phyloP scores from a whole-genome alignment of 495 filamentous ascomycete genomes.

The Penicillium ochrochloron region DNA sequence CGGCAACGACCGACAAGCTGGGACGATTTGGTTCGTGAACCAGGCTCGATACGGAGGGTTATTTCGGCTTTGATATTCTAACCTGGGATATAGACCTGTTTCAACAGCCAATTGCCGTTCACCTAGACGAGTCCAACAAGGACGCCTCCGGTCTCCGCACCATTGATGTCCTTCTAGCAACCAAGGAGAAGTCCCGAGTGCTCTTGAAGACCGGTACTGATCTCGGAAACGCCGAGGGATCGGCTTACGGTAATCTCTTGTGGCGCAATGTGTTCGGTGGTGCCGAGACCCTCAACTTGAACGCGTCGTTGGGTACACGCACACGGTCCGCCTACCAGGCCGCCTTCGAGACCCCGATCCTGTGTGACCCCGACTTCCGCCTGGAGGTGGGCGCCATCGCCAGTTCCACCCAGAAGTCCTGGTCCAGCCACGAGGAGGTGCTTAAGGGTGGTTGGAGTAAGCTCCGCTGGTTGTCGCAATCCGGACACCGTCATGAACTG shows the following conservation, averaged over 20 bases:
- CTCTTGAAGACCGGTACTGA: slow-evolving; percentile 91
- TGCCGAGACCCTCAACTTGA: slow-evolving; percentile 83
- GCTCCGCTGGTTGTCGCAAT: slow-evolving; percentile 67
- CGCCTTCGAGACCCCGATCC: slow-evolving; percentile 77
- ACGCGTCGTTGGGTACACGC: slow-evolving; percentile 84
- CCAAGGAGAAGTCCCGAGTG: slow-evolving; percentile 77
- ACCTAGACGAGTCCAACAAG: slow-evolving; percentile 71
- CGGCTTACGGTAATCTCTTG: slow-evolving; percentile 81
- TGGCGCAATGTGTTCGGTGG: slow-evolving; percentile 94
- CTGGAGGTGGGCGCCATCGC: slow-evolving; percentile 76
- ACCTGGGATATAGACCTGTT: slow-evolving; percentile 69
- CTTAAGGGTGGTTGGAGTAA: slow-evolving; percentile 80
- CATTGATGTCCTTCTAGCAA: slow-evolving; percentile 75
- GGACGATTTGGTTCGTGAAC: slow-evolving; percentile 71
- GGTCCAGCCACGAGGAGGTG: slow-evolving; percentile 91
- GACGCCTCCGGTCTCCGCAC: slow-evolving; percentile 64
- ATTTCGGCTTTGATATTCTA: slow-evolving; percentile 21
- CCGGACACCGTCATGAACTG: slow-evolving; percentile 71
- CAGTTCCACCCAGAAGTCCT: slow-evolving; percentile 81
- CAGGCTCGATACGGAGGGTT: neutral
- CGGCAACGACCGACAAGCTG: slow-evolving; percentile 70
- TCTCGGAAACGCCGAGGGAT: slow-evolving; percentile 87
- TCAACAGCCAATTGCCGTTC: slow-evolving; percentile 78
- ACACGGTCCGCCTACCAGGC: slow-evolving; percentile 88
- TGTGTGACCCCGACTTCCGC: slow-evolving; percentile 78